Conservation (phyloP, 2,329 filamentous ascomycete genomes). For the Albifimbria verrucaria region DNA sequence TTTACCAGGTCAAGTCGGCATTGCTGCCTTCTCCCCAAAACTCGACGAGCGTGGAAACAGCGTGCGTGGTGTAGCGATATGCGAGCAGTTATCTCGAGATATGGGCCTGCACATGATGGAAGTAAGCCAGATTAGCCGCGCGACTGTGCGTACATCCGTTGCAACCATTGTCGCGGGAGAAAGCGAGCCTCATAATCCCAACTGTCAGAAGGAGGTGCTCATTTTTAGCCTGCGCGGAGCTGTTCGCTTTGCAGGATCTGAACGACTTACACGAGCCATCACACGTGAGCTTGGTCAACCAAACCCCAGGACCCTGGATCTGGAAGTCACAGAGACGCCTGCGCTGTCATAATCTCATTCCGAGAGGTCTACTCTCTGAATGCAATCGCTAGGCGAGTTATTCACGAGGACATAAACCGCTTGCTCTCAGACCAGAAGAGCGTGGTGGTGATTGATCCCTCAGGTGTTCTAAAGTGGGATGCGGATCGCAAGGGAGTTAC, state of each 20-base stretch:
- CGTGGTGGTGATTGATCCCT: slow-evolving; percentile 28
- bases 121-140: slow-evolving; percentile 26
- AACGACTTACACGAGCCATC: slow-evolving; percentile 27
- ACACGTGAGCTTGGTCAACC: slow-evolving; percentile 21
- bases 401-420: slow-evolving; percentile 23
- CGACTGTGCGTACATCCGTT: slow-evolving; percentile 24
- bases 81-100: slow-evolving; percentile 25
- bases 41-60: slow-evolving; percentile 30
- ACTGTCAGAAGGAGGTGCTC: slow-evolving; percentile 23
- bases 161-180: slow-evolving; percentile 25
- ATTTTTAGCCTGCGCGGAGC: slow-evolving; percentile 29
- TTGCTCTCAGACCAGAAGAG: slow-evolving; percentile 19
- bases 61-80: slow-evolving; percentile 28
- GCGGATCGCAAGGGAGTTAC: slow-evolving; percentile 4
- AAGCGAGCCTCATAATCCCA: slow-evolving; percentile 18
- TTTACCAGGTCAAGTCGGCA: slow-evolving; percentile 26
- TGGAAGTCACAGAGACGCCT: slow-evolving; percentile 19
- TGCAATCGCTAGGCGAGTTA: slow-evolving; percentile 22
- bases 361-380: slow-evolving; percentile 29
- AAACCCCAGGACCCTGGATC: slow-evolving; percentile 19
- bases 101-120: slow-evolving; percentile 34
- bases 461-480: slow-evolving; percentile 18
- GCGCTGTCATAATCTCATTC: slow-evolving; percentile 28
- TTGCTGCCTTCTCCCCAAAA: slow-evolving; percentile 27
- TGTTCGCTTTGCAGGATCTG: slow-evolving; percentile 30